A percentile compares a stretch with the other conserved stretches of the same genome.
Evolutionary conservation across 306 rosid species (phyloP).

Genomic region (Castanea mollissima): DNA sequence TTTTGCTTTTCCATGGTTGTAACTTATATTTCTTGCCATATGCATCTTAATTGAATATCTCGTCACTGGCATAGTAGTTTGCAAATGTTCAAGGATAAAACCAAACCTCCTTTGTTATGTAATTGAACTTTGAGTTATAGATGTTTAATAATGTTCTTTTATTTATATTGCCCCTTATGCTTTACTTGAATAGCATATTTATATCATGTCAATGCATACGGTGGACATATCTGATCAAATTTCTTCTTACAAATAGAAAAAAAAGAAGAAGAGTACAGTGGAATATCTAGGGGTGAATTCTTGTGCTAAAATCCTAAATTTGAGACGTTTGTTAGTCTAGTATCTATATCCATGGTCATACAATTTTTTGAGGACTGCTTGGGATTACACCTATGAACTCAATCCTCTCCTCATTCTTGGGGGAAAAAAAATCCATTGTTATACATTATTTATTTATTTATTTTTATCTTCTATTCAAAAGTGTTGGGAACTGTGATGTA

Average conservation of each 20-base stretch:
- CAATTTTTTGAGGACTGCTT: not conserved
- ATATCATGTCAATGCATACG: no score
- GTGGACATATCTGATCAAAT: no score
- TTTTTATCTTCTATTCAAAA: slow-evolving; percentile 2
- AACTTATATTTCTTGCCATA: not conserved
- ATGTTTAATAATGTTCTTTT: not conserved
- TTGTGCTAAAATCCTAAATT: not conserved
- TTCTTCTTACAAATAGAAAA: not conserved
- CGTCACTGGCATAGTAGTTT: not conserved
- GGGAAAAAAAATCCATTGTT: no score
- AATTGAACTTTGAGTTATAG: not conserved
- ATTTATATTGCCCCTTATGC: not conserved
- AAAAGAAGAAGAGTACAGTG: not conserved
- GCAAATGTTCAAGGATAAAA: not conserved
- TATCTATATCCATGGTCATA: not conserved
- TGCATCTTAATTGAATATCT: not conserved
- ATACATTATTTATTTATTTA: no score
- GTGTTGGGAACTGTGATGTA: not conserved
- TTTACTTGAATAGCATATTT: not conserved
- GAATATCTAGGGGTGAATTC: not conserved
- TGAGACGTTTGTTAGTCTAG: slow-evolving; percentile 5
- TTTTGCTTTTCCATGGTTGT: not conserved
- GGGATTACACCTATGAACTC: no score
- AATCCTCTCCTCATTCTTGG: no score
- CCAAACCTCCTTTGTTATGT: not conserved